A percentile compares a stretch with the other conserved stretches of the same genome.
Evolutionary conservation across 2,329 filamentous ascomycete genomes (phyloP).

Genomic region (Lachnellula arida): DNA sequence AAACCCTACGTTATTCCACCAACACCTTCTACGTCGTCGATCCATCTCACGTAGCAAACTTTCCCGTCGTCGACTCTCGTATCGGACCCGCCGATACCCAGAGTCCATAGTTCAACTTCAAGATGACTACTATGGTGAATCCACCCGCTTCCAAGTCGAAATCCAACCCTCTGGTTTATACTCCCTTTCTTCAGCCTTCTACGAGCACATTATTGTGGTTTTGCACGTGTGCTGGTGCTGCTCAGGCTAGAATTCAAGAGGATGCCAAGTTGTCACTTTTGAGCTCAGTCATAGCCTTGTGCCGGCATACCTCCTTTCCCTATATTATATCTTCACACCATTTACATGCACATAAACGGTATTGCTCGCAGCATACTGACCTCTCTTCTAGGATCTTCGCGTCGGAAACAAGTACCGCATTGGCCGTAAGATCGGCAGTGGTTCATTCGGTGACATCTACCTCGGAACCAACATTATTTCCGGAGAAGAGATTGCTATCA

Average conservation of each 20-base stretch:
- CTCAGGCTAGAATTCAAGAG: constrained; percentile 13
- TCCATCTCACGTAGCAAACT: constrained; percentile 11
- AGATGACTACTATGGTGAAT: constrained; percentile 60
- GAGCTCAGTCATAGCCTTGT: constrained; percentile 24
- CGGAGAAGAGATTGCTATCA: constrained; percentile 98
- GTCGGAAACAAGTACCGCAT: constrained; percentile 99
- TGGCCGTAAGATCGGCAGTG: constrained; percentile 97
- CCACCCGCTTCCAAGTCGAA: constrained; percentile 35
- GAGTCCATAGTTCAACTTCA: constrained; percentile 35
- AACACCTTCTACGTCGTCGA: constrained; percentile 14
- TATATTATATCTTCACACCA: neutral
- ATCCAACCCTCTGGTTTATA: constrained; percentile 35
- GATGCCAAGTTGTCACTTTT: constrained; percentile 11
- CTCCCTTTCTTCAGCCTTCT: constrained; percentile 35
- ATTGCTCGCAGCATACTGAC: constrained; percentile 19
- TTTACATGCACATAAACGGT: neutral
- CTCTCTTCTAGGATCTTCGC: constrained; percentile 74
- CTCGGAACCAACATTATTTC: constrained; percentile 99
- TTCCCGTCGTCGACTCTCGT: constrained; percentile 25
- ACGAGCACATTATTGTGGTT: constrained; percentile 29
- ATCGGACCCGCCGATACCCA: constrained; percentile 29
- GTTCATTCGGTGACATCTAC: constrained; percentile 97
- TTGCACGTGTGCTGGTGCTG: constrained; percentile 19
- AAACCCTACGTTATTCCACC: neutral
- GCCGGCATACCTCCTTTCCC: constrained; percentile 9